Percentiles rank a stretch among this genome's conserved stretches.
These are phyloP conservation scores for Primulina eburnea DNA, from an alignment of 257 asterid species.

Conservation along the genomic window DNA sequence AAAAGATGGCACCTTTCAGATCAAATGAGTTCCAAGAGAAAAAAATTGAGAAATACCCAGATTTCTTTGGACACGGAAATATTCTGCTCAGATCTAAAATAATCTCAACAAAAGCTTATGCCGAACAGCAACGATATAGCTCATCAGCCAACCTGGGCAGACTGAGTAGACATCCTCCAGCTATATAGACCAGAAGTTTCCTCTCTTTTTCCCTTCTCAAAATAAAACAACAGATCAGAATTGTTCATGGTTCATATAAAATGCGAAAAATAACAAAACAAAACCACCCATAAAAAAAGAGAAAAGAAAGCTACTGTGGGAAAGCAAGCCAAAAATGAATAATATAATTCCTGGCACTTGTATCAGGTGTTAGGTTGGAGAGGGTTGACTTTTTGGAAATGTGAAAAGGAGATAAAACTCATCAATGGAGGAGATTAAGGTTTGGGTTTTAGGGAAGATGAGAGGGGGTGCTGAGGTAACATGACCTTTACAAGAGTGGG, in stretches of 20 bases:
- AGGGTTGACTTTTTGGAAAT: conserved; percentile 16
- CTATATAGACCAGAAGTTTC: conserved; percentile 20
- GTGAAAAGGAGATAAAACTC: neutral
- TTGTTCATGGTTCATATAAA: neutral
- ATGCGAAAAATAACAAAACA: neutral
- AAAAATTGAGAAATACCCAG: conserved; percentile 22
- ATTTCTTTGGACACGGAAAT: conserved; percentile 21
- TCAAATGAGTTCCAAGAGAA: conserved; percentile 30
- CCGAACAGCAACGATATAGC: conserved; percentile 42
- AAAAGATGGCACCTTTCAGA: conserved; percentile 43
- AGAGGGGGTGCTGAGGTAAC: neutral
- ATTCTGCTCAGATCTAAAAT: conserved; percentile 16
- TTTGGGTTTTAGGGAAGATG: neutral
- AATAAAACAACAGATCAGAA: conserved; percentile 2
- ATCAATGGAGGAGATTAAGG: conserved; percentile 17
- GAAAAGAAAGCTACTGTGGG: neutral
- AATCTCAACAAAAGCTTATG: conserved; percentile 23
- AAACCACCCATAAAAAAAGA: neutral
- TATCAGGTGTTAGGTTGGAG: conserved; percentile 8
- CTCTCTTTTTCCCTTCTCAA: neutral
- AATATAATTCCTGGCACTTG: neutral
- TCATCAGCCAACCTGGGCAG: conserved; percentile 26
- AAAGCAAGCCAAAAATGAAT: neutral
- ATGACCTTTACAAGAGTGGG: no score
- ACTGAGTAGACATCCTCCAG: conserved; percentile 21